Conservation (phyloP, 2,329 filamentous ascomycete species). For the Clathrospora elynae region DNA sequence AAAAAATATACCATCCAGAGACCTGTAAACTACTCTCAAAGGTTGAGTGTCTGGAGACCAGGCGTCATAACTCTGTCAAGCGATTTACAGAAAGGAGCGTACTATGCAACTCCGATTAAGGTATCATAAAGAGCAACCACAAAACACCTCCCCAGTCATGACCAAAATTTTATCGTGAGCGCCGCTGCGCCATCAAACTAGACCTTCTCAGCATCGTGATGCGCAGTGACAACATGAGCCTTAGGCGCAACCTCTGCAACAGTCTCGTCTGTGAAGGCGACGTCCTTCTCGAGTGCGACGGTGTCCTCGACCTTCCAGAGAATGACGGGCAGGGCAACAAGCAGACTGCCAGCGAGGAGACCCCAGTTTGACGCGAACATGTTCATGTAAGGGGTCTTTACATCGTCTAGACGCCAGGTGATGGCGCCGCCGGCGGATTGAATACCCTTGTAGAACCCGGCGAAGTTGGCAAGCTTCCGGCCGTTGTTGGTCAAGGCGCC, state of each 20-base stretch:
- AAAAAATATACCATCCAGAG: conserved; percentile 28
- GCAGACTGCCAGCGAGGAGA: conserved; percentile 71
- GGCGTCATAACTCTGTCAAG: conserved; percentile 28
- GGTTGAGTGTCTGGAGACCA: conserved; percentile 18
- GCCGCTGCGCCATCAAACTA: conserved; percentile 16
- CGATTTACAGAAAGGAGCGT: conserved; percentile 28
- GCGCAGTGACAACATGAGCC: conserved; percentile 18
- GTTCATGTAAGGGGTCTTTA: conserved; percentile 65
- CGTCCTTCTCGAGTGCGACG: conserved; percentile 78
- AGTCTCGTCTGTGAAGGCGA: conserved; percentile 85
- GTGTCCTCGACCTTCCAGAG: conserved; percentile 79
- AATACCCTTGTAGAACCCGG: conserved; percentile 85
- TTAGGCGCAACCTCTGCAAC: conserved; percentile 66
- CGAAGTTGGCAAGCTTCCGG: conserved; percentile 85
- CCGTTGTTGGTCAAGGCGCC: conserved; percentile 88
- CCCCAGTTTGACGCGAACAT: conserved; percentile 80
- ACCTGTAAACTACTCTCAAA: conserved; percentile 20
- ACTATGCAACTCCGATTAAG: conserved; percentile 16
- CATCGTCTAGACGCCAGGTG: conserved; percentile 71
- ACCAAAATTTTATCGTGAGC: conserved; percentile 14
- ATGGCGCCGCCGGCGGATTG: conserved; percentile 85
- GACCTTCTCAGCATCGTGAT: conserved; percentile 37
- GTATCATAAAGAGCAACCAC: conserved; percentile 28
- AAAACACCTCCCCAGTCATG: conserved; percentile 16
- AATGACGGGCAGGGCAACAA: conserved; percentile 80